Conservation (phyloP, 805 yeast genomes). For the Hanseniaspora occidentalis region DNA sequence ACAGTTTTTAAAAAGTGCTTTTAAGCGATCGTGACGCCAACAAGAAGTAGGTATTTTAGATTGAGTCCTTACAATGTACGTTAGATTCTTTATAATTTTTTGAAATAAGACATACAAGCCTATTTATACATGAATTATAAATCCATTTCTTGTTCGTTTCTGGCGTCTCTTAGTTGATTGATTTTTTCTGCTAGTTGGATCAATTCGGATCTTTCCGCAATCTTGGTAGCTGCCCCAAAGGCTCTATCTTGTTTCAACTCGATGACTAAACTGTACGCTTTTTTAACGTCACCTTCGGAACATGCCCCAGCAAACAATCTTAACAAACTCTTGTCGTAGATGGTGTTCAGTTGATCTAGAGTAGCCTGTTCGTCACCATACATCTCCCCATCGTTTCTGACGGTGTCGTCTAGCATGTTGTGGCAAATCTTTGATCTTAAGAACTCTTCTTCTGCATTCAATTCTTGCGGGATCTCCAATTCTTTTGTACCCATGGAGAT, state of each 20-base stretch:
- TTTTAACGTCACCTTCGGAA: conserved; percentile 45
- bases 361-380: conserved; percentile 39
- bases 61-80: not conserved
- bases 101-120: not conserved
- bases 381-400: conserved; percentile 31
- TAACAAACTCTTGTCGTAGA: conserved; percentile 67
- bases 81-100: not conserved
- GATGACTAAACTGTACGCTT: conserved; percentile 57
- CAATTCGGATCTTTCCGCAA: conserved; percentile 63
- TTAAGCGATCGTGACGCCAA: too few species aligned
- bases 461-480: conserved; percentile 16
- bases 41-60: too few species aligned
- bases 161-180: conserved; percentile 37
- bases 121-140: too few species aligned
- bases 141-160: conserved; percentile 11
- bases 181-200: conserved; percentile 40
- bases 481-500: conserved; percentile 11
- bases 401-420: conserved; percentile 46
- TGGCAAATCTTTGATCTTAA: conserved; percentile 50
- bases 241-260: conserved; percentile 70
- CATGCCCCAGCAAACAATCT: conserved; percentile 68
- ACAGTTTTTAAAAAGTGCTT: conserved; percentile 1
- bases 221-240: conserved; percentile 68
- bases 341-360: conserved; percentile 38
- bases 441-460: conserved; percentile 49